Base-by-base conservation (phyloP, 2,329 filamentous ascomycete genomes). In the Penicillium sclerotiorum region DNA sequence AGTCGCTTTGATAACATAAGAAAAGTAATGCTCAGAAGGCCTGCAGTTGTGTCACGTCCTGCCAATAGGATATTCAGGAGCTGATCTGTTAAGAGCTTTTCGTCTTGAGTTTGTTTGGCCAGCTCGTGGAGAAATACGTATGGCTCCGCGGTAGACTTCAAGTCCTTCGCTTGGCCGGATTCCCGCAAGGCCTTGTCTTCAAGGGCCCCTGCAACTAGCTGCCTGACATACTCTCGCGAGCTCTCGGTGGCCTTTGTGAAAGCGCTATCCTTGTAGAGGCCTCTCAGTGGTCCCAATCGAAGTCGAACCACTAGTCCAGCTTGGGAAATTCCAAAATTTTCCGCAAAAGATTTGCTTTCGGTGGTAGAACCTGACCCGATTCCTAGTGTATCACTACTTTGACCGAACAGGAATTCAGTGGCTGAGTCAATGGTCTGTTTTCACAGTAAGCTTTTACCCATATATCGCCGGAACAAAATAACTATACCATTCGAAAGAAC, bases 321-420 rank as follows among this genome's bases (percentile, higher is more conserved):
- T 22, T 61, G 59, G 9, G 62, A 59, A 35, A 60, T 56, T 41
- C 71, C 62, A 42, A 73, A 73, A 8, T 62, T 52, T 4, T 45
- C 28, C 1, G 56, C 52, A 27, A 65, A 65, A 8, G 58, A 50
- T 63, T 70, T 15, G 67, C 65, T 4, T 62, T 56, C 9, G 66
- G 66, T 0, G 64, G 59, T 9, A 48, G 47, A 6, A 58, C 23
- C 37, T 56, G 50, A 21, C 69, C 72, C 77, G 7, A 9, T 40
- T 1, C 9, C 17, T 76, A 81, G 43, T 78, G 77, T 5, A 80
- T 82, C 40, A 2, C 83, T 82, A 23, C 66, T 66, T 33, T 76
- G 59, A 7, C 91, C 91, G 2, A 95, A 80, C 15, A 96, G 73
- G 66, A 95, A 95, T 60, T 94, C 88, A 0, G 90, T 95, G 2